Evolutionary conservation across 495 filamentous ascomycete genomes (phyloP).

Genomic region (Penicillium mononematosum): DNA sequence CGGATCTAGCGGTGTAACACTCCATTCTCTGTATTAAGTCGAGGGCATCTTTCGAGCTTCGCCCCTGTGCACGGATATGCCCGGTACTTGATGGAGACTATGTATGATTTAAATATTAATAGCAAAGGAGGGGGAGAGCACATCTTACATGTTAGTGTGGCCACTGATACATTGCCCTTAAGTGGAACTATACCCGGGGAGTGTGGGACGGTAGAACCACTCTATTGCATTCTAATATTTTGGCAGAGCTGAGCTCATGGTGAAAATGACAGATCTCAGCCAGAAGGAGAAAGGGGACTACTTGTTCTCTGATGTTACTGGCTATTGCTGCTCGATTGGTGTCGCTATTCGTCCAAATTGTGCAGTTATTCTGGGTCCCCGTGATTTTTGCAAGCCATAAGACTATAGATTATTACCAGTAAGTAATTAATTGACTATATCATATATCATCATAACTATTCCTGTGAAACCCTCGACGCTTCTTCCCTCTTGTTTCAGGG

Average conservation of each 20-base stretch:
- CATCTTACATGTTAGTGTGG: slow-evolving; percentile 1
- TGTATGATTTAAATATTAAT: background rate
- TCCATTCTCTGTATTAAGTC: slow-evolving; percentile 2
- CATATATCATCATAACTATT: slow-evolving; percentile 1
- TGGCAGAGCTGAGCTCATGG: slow-evolving; percentile 27
- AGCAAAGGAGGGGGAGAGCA: background rate
- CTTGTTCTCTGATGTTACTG: slow-evolving; percentile 20
- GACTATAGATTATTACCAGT: slow-evolving; percentile 14
- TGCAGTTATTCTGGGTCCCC: slow-evolving; percentile 28
- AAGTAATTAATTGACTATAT: slow-evolving; percentile 5
- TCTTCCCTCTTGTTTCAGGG: background rate
- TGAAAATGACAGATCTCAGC: slow-evolving; percentile 34
- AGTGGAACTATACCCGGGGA: slow-evolving; percentile 19
- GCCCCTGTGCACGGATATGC: slow-evolving; percentile 16
- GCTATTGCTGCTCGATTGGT: slow-evolving; percentile 13
- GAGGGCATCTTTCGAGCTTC: slow-evolving; percentile 14
- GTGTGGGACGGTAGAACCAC: slow-evolving; percentile 22
- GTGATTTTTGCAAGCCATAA: slow-evolving; percentile 13
- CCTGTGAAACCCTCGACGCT: slow-evolving; percentile 20
- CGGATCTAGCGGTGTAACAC: slow-evolving; percentile 34
- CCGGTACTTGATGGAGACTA: slow-evolving; percentile 1
- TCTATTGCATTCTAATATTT: slow-evolving; percentile 22
- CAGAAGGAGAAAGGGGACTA: slow-evolving; percentile 6
- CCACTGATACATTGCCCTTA: slow-evolving; percentile 8
- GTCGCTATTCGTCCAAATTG: slow-evolving; percentile 15